Evolutionary conservation across 345 rosid genomes (phyloP).

Genomic region (Aquilaria sinensis): DNA sequence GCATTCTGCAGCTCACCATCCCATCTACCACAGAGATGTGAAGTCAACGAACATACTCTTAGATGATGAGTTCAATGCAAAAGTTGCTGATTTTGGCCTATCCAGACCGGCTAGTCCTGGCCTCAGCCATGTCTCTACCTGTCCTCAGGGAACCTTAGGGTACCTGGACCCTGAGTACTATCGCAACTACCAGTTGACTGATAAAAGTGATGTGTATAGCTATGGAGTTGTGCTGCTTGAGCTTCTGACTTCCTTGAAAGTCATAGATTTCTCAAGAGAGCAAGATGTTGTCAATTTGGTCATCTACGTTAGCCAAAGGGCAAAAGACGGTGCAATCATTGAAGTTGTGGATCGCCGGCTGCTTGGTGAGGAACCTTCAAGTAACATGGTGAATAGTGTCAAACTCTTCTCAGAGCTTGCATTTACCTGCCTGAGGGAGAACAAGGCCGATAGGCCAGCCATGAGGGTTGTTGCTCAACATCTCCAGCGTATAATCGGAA

Average conservation of each 20-base stretch:
- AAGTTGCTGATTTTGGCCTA: conserved; percentile 57
- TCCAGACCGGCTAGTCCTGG: conserved; percentile 54
- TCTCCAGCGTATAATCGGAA: conserved; percentile 32
- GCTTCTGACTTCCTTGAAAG: conserved; percentile 47
- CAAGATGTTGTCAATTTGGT: conserved; percentile 44
- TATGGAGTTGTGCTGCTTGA: conserved; percentile 53
- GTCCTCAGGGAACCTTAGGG: conserved; percentile 63
- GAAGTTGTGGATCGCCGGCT: conserved; percentile 37
- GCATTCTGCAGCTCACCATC: conserved; percentile 47
- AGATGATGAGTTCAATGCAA: conserved; percentile 35
- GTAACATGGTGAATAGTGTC: conserved; percentile 16
- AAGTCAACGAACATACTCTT: conserved; percentile 57
- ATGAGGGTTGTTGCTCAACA: conserved; percentile 47
- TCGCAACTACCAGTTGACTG: conserved; percentile 48
- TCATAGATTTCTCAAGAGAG: conserved; percentile 46
- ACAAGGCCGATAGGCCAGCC: conserved; percentile 40
- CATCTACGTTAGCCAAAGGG: conserved; percentile 35
- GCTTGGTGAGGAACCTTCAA: conserved; percentile 22
- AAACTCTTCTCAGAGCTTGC: conserved; percentile 38
- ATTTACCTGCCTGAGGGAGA: conserved; percentile 40
- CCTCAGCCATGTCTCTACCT: conserved; percentile 58
- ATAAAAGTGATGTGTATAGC: conserved; percentile 61
- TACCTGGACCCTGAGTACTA: conserved; percentile 63
- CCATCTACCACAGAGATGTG: conserved; percentile 59
- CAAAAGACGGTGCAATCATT: conserved; percentile 24